Evolutionary conservation across 2,329 filamentous ascomycete genomes (phyloP), one percentile per base, ranked within the genome.

Genomic region (Hypoxylon sp.): DNA sequence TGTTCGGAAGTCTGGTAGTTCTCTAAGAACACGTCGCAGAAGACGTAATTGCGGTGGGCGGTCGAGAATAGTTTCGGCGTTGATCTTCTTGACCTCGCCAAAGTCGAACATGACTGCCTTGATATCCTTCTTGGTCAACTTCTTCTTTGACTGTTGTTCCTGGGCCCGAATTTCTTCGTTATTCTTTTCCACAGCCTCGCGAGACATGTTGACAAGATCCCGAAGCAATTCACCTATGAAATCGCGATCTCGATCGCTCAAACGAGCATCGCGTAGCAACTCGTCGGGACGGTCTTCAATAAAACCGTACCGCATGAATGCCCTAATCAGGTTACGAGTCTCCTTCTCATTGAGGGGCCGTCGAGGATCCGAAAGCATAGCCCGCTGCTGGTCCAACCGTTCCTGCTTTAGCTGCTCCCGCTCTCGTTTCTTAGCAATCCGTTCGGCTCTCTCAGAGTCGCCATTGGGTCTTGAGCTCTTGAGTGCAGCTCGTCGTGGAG

Each of bases 21-120:
- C 86, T n/a, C 79, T 81, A 34, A 95, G 89, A 13, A 93, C 89
- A 69, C 93, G 87, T 65, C 90, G 91, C 38, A 99, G 85, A 72
- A 98, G 89, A 64, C 90, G 91, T 84, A 98, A 91, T 76, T 98
- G 95, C 50, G 91, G 88, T 0, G 96, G 95, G 7, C 97, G 91
- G 73, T 98, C 95, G 10, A 97, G 89, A 60, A 98, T 92, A 0
- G 96, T 98, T 80, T 97, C 94, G 0, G 96, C 96, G 76, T 99
- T 99, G 75, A 98, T 88, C 74, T 97, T 94, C 80, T 97, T 97
- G 55, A 98, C 91, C 60, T 94, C 93, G 49, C 92, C 91, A 80
- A 94, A 97, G 77, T 98, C 94, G 75, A 99, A 98, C 48, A 99
- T 84, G 17, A 99, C 93, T 0, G 96, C 96, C 80, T 99, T 99